A percentile compares a stretch with the other conserved stretches of the same genome.
phyloP scores from a whole-genome alignment of 108 stramenopile species.

The Parmales sp. region DNA sequence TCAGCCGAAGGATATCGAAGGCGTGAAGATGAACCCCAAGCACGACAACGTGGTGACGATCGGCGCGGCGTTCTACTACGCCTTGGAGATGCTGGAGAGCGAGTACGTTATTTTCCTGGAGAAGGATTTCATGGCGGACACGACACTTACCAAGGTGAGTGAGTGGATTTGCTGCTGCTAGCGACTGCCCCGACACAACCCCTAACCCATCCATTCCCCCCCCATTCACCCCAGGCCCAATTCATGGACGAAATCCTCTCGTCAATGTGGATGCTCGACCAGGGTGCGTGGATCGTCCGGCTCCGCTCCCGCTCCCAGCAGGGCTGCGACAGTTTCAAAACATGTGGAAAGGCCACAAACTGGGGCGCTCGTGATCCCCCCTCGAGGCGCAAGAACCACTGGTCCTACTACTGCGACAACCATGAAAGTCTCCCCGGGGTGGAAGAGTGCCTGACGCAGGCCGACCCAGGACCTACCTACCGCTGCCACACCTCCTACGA shows the following conservation, averaged over 20 bases:
- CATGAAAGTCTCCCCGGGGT: background rate
- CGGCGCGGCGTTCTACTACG: conserved; percentile 7
- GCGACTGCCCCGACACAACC: too few species aligned
- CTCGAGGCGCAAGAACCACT: conserved; percentile 1
- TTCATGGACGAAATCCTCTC: background rate
- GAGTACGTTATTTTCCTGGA: conserved; percentile 10
- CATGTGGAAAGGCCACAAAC: background rate
- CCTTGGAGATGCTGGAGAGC: background rate
- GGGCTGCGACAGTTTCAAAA: conserved; percentile 8
- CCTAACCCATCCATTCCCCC: too few species aligned
- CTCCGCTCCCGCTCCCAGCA: background rate
- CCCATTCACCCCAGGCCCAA: too few species aligned
- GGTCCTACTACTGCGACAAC: conserved; percentile 13
- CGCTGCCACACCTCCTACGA: conserved; percentile 3
- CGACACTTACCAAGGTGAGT: background rate
- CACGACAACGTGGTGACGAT: conserved; percentile 3
- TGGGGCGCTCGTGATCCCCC: background rate
- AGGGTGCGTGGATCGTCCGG: background rate
- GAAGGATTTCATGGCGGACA: conserved; percentile 10
- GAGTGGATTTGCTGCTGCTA: too few species aligned
- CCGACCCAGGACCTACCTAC: background rate
- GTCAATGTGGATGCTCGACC: background rate
- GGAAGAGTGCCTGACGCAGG: background rate
- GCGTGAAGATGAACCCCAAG: conserved; percentile 9
- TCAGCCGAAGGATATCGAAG: background rate